Conservation (phyloP, 2,329 filamentous ascomycete genomes). For the Botryotinia globosa region DNA sequence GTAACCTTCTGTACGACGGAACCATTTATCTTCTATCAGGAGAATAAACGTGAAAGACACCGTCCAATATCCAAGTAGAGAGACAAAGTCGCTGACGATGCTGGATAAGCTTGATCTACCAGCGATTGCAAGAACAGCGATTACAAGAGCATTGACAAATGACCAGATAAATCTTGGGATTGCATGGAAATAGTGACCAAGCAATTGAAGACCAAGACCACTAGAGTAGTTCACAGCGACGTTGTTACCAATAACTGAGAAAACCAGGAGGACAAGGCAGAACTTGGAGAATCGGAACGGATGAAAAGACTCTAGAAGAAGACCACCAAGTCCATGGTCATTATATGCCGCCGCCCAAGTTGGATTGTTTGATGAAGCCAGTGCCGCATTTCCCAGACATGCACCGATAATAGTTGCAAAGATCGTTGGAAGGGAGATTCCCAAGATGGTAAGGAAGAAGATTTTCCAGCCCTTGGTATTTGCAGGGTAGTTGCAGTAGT, state of each 20-base stretch:
- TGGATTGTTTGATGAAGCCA: conserved; percentile 40
- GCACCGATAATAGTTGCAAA: conserved; percentile 47
- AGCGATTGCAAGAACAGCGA: conserved; percentile 35
- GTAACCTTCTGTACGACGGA: conserved; percentile 33
- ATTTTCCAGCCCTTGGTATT: conserved; percentile 38
- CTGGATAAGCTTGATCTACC: conserved; percentile 32
- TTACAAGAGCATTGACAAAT: conserved; percentile 34
- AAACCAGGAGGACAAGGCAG: conserved; percentile 39
- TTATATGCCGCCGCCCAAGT: conserved; percentile 42
- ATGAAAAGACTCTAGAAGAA: conserved; percentile 46
- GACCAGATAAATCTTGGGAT: conserved; percentile 39
- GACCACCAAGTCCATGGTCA: conserved; percentile 46
- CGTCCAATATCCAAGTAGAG: conserved; percentile 37
- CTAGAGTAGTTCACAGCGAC: conserved; percentile 37
- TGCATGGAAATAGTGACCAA: conserved; percentile 37
- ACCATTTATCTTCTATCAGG: conserved; percentile 34
- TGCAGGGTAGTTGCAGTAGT: conserved; percentile 38
- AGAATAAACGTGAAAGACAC: conserved; percentile 36
- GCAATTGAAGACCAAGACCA: conserved; percentile 35
- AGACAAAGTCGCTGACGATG: conserved; percentile 37
- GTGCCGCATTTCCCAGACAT: conserved; percentile 42
- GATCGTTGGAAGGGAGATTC: conserved; percentile 34
- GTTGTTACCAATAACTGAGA: conserved; percentile 38
- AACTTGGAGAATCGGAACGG: conserved; percentile 49
- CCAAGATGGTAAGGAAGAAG: conserved; percentile 33